Conservation (phyloP, 805 yeast species). For the Metschnikowia picachoensis region DNA sequence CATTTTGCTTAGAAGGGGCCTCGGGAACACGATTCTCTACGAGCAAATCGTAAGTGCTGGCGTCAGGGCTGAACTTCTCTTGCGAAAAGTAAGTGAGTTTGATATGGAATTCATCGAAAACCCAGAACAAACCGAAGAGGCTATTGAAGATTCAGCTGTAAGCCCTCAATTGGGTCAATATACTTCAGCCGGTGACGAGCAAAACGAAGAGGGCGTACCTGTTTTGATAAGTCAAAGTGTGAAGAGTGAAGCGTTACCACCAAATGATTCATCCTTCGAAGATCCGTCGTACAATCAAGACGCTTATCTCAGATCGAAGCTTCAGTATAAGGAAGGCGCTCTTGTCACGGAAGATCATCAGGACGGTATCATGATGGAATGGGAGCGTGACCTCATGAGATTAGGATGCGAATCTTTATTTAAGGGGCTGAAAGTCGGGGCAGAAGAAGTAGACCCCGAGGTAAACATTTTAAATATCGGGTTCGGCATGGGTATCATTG, state of each 20-base stretch:
- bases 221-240: not conserved
- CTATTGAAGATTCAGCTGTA: conserved; percentile 8
- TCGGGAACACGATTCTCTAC: conserved; percentile 38
- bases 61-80: conserved; percentile 78
- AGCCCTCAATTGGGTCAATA: too few relatives aligned
- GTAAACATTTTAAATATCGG: conserved; percentile 76
- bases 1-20: conserved; percentile 53
- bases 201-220: conserved; percentile 1
- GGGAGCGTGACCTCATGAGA: conserved; percentile 85
- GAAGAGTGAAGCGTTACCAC: not conserved
- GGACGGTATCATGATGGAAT: conserved; percentile 97
- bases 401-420: conserved; percentile 76
- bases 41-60: conserved; percentile 74
- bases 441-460: conserved; percentile 33
- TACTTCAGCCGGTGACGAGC: too few relatives aligned
- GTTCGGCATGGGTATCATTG: conserved; percentile 96
- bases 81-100: conserved; percentile 64
- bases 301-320: conserved; percentile 59
- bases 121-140: conserved; percentile 1
- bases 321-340: conserved; percentile 65
- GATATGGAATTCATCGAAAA: conserved; percentile 59
- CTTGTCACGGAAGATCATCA: conserved; percentile 65
- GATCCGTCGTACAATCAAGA: conserved; percentile 64
- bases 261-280: not conserved
- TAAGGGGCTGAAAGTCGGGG: conserved; percentile 32